Percentiles rank a stretch among this genome's conserved stretches.
Conservation (phyloP, 1,284 basidiomycete genomes). For the Cutaneotrichosporon daszewskae region DNA sequence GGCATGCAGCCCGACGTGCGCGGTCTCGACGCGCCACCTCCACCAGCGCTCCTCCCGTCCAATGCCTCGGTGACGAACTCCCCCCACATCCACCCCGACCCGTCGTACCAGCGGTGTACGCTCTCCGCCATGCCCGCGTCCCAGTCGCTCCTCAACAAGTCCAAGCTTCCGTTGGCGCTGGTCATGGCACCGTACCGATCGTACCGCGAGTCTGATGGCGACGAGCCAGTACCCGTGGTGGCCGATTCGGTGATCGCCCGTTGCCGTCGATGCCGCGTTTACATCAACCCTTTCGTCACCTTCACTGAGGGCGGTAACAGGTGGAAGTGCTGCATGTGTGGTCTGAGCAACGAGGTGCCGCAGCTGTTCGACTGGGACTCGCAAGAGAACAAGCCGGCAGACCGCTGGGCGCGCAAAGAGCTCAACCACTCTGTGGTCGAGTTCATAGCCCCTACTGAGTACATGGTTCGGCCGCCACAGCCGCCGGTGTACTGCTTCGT, state of each 20-base stretch:
- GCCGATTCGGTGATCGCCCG: slow-evolving; percentile 94
- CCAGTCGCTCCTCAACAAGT: slow-evolving; percentile 80
- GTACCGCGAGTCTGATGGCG: slow-evolving; percentile 52
- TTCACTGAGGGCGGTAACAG: slow-evolving; percentile 98
- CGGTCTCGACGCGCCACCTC: slow-evolving; percentile 73
- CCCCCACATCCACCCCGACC: slow-evolving; percentile 76
- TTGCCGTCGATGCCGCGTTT: slow-evolving; percentile 92
- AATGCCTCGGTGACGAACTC: slow-evolving; percentile 70
- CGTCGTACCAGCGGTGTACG: slow-evolving; percentile 88
- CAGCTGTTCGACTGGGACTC: slow-evolving; percentile 99
- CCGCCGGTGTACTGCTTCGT: slow-evolving; percentile 96
- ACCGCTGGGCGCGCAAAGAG: slow-evolving; percentile 90
- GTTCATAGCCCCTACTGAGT: slow-evolving; percentile 96
- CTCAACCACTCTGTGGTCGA: slow-evolving; percentile 91
- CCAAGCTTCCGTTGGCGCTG: slow-evolving; percentile 86
- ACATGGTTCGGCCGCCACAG: slow-evolving; percentile 97
- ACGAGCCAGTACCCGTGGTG: slow-evolving; percentile 73
- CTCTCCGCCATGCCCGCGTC: slow-evolving; percentile 92
- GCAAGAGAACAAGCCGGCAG: slow-evolving; percentile 84
- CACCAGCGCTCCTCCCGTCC: slow-evolving; percentile 84
- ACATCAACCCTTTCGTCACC: slow-evolving; percentile 98
- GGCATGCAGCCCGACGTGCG: slow-evolving; percentile 83
- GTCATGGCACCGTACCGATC: slow-evolving; percentile 89
- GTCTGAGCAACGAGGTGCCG: slow-evolving; percentile 96
- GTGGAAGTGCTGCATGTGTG: slow-evolving; percentile 99